Base-by-base conservation (phyloP, 768 basidiomycete genomes). In the Tricholoma bakamatsutake region DNA sequence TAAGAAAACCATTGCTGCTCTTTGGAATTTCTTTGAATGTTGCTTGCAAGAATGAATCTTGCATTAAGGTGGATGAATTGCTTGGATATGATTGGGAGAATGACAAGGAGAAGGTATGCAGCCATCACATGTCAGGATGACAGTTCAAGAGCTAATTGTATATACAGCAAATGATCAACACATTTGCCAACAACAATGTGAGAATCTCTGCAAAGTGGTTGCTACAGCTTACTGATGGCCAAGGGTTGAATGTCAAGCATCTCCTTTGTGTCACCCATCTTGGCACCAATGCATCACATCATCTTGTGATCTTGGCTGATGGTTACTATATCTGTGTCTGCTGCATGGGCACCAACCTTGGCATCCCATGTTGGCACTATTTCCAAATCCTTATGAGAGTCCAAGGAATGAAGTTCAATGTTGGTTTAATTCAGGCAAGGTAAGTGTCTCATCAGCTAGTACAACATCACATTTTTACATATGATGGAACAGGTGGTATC, bases 251-350 rank as follows among this genome's bases (percentile, higher is more conserved):
- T 24, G 52, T 66, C 4, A 12, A 30, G 13, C 61, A 66, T 40
- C 49, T 70, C 5, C 30, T 68, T 10, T 39, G 54, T 5, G 55
- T 71, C 21, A 61, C 46, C 0, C 62, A 65, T 27, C 53, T 21
- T 13, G 57, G 34, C 24, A 61, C 62, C 0, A 21, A 37, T 4
- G 52, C 57, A 1, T 50, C 57, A 7, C 68, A 70, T 49, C 54
- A 64, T 37, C 18, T 71, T 1, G 63, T 54, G 5, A 24, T 70
- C 8, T 53, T 71, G 2, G 33, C 55, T 3, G 61, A 64, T 33
- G 53, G 56, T 2, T 43, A 53, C 11, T 64, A 64, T 40, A 35
- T 67, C 9, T 70, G 69, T 60, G 64, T 69, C 46, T 70, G 66
- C 50, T 64, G 62, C 47, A 68, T 68, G 65, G 59, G 61, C 1